A percentile compares a stretch with the other conserved stretches of the same genome.
These are phyloP conservation scores for Pseudonectria buxi DNA, from an alignment of 2,329 filamentous ascomycete species.

Conservation along the genomic window DNA sequence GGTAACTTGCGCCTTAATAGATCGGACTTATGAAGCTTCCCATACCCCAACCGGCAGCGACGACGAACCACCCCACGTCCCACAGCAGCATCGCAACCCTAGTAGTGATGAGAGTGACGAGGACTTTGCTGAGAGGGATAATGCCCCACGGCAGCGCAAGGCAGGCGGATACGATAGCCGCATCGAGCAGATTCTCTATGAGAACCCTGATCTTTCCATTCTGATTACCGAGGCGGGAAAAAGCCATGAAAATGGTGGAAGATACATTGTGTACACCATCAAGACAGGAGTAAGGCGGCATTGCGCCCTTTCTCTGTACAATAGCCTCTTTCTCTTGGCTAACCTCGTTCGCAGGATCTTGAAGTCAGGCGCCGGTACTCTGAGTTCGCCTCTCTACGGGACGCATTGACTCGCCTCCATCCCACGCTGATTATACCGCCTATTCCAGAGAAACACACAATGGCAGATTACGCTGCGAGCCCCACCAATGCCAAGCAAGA, in stretches of 20 bases:
- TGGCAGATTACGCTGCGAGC: slow-evolving; percentile 97
- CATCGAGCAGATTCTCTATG: slow-evolving; percentile 95
- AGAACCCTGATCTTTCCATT: slow-evolving; percentile 84
- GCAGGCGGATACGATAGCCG: slow-evolving; percentile 89
- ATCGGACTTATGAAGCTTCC: slow-evolving; percentile 52
- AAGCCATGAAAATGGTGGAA: slow-evolving; percentile 82
- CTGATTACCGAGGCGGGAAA: slow-evolving; percentile 93
- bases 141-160: slow-evolving; percentile 53
- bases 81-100: slow-evolving; percentile 22
- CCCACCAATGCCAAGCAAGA: slow-evolving; percentile 98
- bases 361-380: slow-evolving; percentile 94
- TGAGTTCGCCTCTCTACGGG: slow-evolving; percentile 86
- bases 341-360: slow-evolving; percentile 59
- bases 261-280: slow-evolving; percentile 97
- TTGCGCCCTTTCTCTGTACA: neutral
- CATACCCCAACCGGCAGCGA: slow-evolving; percentile 66
- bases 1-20: slow-evolving; percentile 14
- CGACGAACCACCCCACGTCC: slow-evolving; percentile 48
- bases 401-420: slow-evolving; percentile 83
- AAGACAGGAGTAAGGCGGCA: slow-evolving; percentile 67
- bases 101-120: slow-evolving; percentile 38
- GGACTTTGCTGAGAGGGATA: slow-evolving; percentile 36
- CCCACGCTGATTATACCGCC: slow-evolving; percentile 93
- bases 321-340: slow-evolving; percentile 1
- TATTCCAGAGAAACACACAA: slow-evolving; percentile 97